Percentiles rank a stretch among this genome's conserved stretches.
Conservation (phyloP, 2,329 filamentous ascomycete genomes). For the Cladosporium sp. region DNA sequence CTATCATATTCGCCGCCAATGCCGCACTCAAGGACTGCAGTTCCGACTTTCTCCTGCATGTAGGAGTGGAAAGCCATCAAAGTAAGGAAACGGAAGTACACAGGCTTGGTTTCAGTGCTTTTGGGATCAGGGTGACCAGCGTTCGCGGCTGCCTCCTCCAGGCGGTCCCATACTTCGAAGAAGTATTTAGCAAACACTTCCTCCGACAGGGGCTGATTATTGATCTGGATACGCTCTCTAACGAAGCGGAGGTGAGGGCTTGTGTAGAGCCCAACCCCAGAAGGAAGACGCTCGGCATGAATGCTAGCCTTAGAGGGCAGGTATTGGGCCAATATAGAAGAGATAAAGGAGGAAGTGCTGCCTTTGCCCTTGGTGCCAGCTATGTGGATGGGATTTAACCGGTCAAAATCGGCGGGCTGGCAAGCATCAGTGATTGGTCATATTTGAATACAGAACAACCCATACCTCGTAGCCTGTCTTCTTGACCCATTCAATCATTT, state of each 20-base stretch:
- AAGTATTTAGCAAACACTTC: conserved; percentile 71
- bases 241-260: conserved; percentile 81
- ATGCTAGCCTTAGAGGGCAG: conserved; percentile 36
- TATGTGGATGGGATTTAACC: conserved; percentile 68
- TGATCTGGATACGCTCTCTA: conserved; percentile 77
- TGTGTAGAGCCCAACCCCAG: conserved; percentile 68
- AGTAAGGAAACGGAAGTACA: conserved; percentile 89
- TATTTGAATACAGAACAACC: conserved; percentile 19
- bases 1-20: conserved; percentile 92
- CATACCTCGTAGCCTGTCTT: conserved; percentile 71
- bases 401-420: conserved; percentile 59
- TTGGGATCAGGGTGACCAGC: conserved; percentile 48
- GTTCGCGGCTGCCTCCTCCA: conserved; percentile 51
- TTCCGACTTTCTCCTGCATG: conserved; percentile 66
- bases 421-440: conserved; percentile 12
- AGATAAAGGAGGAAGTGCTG: conserved; percentile 78
- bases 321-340: conserved; percentile 69
- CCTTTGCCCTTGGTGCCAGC: conserved; percentile 95
- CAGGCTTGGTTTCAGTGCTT: conserved; percentile 64
- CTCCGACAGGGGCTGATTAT: conserved; percentile 66
- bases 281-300: conserved; percentile 25
- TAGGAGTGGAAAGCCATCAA: conserved; percentile 85
- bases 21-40: conserved; percentile 84
- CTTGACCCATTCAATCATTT: conserved; percentile 73
- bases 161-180: conserved; percentile 75